A percentile compares a stretch with the other conserved stretches of the same genome.
Conservation (phyloP, 257 asterid genomes). For the Penstemon newberryi region DNA sequence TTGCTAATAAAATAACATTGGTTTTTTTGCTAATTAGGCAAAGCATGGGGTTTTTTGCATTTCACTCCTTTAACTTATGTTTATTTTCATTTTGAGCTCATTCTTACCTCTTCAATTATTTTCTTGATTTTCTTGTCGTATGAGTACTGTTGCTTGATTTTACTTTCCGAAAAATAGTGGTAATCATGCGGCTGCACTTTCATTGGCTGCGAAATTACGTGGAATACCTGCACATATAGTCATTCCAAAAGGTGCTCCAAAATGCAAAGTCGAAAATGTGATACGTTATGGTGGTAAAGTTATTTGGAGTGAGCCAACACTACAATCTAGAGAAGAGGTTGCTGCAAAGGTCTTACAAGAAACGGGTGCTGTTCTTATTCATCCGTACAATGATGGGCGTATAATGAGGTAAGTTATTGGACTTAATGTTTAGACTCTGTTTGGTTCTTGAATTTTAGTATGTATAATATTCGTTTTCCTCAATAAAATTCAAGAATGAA, state of each 20-base stretch:
- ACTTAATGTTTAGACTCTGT: background rate
- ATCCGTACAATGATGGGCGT: conserved; percentile 80
- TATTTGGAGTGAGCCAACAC: conserved; percentile 72
- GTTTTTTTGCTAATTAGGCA: background rate
- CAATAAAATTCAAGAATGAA: too few relatives aligned
- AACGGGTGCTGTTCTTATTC: conserved; percentile 77
- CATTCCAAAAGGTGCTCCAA: conserved; percentile 82
- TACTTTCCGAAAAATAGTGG: conserved; percentile 52
- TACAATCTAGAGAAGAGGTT: conserved; percentile 78
- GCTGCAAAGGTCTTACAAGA: conserved; percentile 68
- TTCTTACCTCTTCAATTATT: background rate
- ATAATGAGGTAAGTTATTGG: conserved; percentile 64
- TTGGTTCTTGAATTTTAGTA: too few relatives aligned
- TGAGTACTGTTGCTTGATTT: conserved; percentile 31
- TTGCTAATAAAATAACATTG: background rate
- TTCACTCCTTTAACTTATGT: too few relatives aligned
- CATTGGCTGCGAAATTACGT: conserved; percentile 91
- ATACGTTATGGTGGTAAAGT: conserved; percentile 81
- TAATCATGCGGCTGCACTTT: conserved; percentile 95
- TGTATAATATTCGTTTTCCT: background rate
- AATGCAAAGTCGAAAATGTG: conserved; percentile 93
- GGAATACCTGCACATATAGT: conserved; percentile 87
- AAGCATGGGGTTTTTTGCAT: background rate
- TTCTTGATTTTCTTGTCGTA: conserved; percentile 17
- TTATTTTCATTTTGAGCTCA: too few relatives aligned